Percentiles rank a stretch among this genome's conserved stretches.
Evolutionary conservation across 768 basidiomycete genomes (phyloP).

Genomic region (Kwoniella pini): DNA sequence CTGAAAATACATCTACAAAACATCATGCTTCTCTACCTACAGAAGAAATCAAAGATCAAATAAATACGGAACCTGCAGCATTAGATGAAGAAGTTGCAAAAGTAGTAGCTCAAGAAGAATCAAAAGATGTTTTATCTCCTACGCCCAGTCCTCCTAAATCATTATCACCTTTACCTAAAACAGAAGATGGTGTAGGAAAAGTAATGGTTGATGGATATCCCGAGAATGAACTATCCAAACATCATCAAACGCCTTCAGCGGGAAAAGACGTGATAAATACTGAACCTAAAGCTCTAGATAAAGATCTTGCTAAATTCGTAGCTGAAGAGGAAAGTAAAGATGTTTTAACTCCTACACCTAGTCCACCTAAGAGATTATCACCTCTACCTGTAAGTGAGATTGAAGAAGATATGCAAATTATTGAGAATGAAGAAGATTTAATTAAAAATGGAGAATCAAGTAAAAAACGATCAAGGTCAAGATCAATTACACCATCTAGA

Average conservation of each 20-base stretch:
- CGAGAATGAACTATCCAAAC: background rate
- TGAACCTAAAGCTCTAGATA: constrained; percentile 14
- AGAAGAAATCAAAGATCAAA: constrained; percentile 3
- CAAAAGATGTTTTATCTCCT: constrained; percentile 16
- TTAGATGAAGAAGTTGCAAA: constrained; percentile 28
- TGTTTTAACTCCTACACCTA: constrained; percentile 1
- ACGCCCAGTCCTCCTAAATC: constrained; percentile 17
- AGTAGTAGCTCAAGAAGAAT: constrained; percentile 34
- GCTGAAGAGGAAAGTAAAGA: constrained; percentile 24
- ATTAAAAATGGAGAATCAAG: background rate
- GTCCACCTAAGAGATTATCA: constrained; percentile 13
- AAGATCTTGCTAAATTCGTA: constrained; percentile 23
- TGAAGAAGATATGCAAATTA: constrained; percentile 19
- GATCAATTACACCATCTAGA: background rate
- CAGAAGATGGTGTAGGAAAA: constrained; percentile 1
- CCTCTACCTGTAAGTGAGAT: constrained; percentile 3
- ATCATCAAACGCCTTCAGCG: constrained; percentile 4
- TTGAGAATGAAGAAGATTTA: constrained; percentile 7
- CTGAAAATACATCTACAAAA: constrained; percentile 6
- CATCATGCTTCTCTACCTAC: constrained; percentile 6
- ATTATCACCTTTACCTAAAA: constrained; percentile 32
- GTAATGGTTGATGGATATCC: constrained; percentile 20
- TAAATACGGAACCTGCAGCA: constrained; percentile 12
- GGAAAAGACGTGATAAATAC: background rate
- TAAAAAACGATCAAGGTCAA: constrained; percentile 17